Base-by-base conservation (phyloP, 2,329 filamentous ascomycete species). In the Colletotrichum kahawae region DNA sequence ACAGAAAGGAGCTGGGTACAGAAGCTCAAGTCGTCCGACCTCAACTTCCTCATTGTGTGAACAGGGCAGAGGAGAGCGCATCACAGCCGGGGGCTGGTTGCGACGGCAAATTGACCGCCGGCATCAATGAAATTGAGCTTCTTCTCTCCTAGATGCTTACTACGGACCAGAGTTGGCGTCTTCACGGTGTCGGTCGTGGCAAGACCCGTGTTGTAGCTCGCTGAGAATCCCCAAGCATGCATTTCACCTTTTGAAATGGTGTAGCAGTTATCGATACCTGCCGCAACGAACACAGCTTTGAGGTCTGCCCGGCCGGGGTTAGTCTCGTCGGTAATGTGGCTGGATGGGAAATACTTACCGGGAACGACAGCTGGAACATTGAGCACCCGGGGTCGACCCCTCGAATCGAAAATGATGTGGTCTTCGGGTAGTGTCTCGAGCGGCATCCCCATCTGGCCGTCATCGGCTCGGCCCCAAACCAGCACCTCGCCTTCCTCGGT, bases 361-460 rank as follows among this genome's bases (percentile, higher is more conserved):
- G 79, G 77, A 5, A 83, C 71, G 7, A 78, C 59, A 12, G 84
- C 85, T 10, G 81, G 80, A 33, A 77, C 60, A 1, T 89, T 88
- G 7, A 96, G 85, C 74, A 95, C 95, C 71, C 93, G 91, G 10
- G 93, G 89, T 56, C 89, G 89, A 63, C 87, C 90, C 75, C 90
- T 87, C 76, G 91, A 89, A 78, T 95, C 93, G 71, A 89, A 89
- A 77, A 93, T 90, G 66, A 93, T 83, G 34, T 90, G 85, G 1
- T 92, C 88, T 74, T 85, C 79, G 16, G 81, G 81, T 21, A 87
- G 81, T 21, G 89, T 85, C 5, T 89, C 86, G 12, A 93, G 80
- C 70, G 90, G 87, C 56, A 93, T 83, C 43, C 93, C 92, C 67
- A 88, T 84, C 77, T 90, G 88, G 70, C 84, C 83, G 9, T 85